These are phyloP conservation scores for Ophiostoma fasciatum DNA, from an alignment of 2,329 filamentous ascomycete genomes.

Conservation along the genomic window DNA sequence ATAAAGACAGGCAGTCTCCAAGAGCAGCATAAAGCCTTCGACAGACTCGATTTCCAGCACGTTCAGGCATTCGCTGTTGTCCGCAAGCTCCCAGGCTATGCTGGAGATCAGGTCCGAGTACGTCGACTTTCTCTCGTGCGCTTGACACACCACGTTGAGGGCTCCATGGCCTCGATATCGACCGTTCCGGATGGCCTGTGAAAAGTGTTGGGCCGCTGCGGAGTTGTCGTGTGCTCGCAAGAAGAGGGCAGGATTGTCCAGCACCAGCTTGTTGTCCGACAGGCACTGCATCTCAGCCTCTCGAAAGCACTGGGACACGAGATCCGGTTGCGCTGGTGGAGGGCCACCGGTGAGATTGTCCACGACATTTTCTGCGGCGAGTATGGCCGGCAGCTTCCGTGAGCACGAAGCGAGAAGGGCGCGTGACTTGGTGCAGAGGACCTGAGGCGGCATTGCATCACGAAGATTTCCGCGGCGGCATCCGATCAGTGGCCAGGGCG, in stretches of 20 bases:
- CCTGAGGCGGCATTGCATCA: slow-evolving; percentile 14
- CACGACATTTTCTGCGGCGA: slow-evolving; percentile 6
- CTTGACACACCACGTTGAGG: slow-evolving; percentile 11
- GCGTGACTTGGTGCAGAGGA: slow-evolving; percentile 14
- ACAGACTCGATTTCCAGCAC: slow-evolving; percentile 17
- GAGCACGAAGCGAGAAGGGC: slow-evolving; percentile 5
- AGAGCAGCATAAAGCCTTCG: slow-evolving; percentile 15
- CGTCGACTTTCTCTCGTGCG: slow-evolving; percentile 10
- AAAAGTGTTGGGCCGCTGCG: slow-evolving; percentile 11
- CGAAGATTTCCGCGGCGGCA: slow-evolving; percentile 17
- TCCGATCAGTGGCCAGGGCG: slow-evolving; percentile 18
- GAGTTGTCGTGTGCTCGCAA: slow-evolving; percentile 14
- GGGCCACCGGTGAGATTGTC: slow-evolving; percentile 2
- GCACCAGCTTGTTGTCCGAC: slow-evolving; percentile 17
- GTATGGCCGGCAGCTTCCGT: slow-evolving; percentile 5
- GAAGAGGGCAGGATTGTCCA: slow-evolving; percentile 14
- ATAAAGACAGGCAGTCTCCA: slow-evolving; percentile 17
- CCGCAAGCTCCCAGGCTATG: slow-evolving; percentile 19
- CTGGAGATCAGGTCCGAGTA: slow-evolving; percentile 18
- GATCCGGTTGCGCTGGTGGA: slow-evolving; percentile 7
- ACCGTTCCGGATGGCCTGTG: slow-evolving; percentile 15
- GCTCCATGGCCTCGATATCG: slow-evolving; percentile 15
- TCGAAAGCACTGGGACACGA: slow-evolving; percentile 13
- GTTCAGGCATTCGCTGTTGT: slow-evolving; percentile 13
- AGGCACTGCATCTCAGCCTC: slow-evolving; percentile 16